A percentile compares a stretch with the other conserved stretches of the same genome.
These are phyloP conservation scores for Saccharum officinarum DNA, from an alignment of 176 grass and related monocot genomes.

Conservation along the genomic window DNA sequence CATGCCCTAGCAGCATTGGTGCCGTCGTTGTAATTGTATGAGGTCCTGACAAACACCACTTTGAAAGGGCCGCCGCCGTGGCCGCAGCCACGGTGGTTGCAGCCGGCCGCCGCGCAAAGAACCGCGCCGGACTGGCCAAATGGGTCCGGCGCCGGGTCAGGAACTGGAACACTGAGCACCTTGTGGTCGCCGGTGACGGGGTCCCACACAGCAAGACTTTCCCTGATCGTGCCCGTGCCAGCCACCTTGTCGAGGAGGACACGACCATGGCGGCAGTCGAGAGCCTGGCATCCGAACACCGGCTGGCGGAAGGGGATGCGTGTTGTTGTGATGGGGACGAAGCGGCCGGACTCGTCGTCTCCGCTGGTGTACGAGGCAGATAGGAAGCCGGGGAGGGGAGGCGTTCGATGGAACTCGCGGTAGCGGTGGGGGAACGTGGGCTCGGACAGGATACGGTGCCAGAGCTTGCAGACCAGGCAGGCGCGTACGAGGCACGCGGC, in stretches of 20 bases:
- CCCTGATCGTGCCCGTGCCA: too few species aligned
- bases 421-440: conserved; percentile 19
- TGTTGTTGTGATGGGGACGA: not conserved
- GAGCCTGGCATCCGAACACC: not conserved
- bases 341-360: not conserved
- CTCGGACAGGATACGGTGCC: not conserved
- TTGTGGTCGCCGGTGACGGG: not conserved
- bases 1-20: not conserved
- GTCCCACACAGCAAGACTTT: not conserved
- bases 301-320: not conserved
- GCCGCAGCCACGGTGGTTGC: not conserved
- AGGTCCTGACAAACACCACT: not conserved
- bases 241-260: too few species aligned
- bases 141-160: too few species aligned
- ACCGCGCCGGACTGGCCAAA: not conserved
- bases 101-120: not conserved
- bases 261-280: conserved; percentile 15
- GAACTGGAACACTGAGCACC: not conserved
- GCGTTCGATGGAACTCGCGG: conserved; percentile 9
- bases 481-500: not conserved
- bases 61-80: not conserved
- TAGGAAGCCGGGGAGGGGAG: not conserved
- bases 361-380: not conserved
- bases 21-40: not conserved
- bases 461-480: conserved; percentile 2